These are phyloP conservation scores for Catenaria anguillulae DNA, from an alignment of 371 early-diverging fungal species.

Conservation along the genomic window DNA sequence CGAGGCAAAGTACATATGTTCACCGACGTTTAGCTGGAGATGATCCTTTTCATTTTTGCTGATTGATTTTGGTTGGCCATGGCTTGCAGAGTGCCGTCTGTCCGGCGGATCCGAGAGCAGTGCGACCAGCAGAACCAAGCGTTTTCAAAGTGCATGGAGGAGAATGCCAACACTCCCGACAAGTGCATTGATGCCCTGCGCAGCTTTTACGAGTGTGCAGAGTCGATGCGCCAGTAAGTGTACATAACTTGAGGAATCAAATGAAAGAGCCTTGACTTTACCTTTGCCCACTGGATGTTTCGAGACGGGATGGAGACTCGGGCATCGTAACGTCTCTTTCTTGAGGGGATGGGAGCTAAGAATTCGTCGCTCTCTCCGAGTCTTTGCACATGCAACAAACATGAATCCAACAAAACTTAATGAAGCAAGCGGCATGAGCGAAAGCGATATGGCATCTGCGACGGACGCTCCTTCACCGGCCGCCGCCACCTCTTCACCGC, in stretches of 20 bases:
- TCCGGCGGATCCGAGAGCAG: background rate
- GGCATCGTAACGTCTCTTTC: too few species aligned
- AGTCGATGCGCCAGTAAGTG: background rate
- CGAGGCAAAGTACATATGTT: background rate
- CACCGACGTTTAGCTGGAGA: background rate
- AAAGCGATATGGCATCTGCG: too few species aligned
- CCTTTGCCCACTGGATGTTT: too few species aligned
- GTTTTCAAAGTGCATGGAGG: background rate
- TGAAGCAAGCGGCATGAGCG: too few species aligned
- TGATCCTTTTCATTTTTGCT: background rate
- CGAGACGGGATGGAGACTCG: too few species aligned
- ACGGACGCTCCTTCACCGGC: too few species aligned
- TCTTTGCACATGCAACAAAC: too few species aligned
- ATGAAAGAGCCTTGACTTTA: too few species aligned
- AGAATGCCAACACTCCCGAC: background rate
- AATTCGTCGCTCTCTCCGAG: too few species aligned
- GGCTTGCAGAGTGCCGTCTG: background rate
- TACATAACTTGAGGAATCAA: background rate
- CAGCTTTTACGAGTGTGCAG: background rate
- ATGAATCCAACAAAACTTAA: too few species aligned
- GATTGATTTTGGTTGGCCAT: background rate
- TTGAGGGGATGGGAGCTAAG: too few species aligned
- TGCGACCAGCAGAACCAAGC: background rate
- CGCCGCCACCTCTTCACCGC: too few species aligned
- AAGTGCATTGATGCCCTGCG: background rate